Percentiles rank a stretch among this genome's conserved stretches.
Conservation (phyloP, 768 basidiomycete genomes). For the Trametes meyenii region DNA sequence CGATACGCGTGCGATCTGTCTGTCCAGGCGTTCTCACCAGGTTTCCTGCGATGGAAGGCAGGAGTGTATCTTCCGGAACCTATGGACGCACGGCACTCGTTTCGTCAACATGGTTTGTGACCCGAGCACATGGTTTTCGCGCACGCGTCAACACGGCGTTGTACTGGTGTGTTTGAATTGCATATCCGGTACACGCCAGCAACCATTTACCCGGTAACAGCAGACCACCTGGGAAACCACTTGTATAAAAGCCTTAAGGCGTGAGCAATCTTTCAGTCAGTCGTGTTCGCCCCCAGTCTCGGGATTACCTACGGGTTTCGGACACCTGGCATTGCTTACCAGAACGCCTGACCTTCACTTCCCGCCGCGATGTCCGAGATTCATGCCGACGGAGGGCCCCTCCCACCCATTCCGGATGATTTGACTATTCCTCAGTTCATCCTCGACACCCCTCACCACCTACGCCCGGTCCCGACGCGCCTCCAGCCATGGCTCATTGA, state of each 20-base stretch:
- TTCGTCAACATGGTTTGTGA: no score
- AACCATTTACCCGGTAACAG: background rate
- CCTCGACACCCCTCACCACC: conserved; percentile 39
- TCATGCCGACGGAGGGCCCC: conserved; percentile 9
- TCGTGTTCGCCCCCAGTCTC: no score
- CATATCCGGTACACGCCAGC: background rate
- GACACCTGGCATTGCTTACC: no score
- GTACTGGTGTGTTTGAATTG: no score
- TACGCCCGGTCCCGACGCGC: conserved; percentile 30
- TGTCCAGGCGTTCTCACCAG: no score
- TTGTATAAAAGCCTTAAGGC: background rate
- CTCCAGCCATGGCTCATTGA: conserved; percentile 46
- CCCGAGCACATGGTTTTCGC: no score
- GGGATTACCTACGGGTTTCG: no score
- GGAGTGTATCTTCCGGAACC: no score
- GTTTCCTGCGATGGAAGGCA: no score
- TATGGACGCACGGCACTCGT: no score
- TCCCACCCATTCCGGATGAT: conserved; percentile 38
- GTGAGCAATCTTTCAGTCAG: background rate
- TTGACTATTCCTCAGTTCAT: conserved; percentile 43
- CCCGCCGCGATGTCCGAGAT: conserved; percentile 6
- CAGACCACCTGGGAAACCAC: background rate
- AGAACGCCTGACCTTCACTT: background rate
- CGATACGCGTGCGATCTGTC: no score
- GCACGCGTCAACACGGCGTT: no score